A percentile compares a stretch with the other conserved stretches of the same genome.
Evolutionary conservation across 1,139 yeast genomes (phyloP).

Genomic region (Candida tropicalis): DNA sequence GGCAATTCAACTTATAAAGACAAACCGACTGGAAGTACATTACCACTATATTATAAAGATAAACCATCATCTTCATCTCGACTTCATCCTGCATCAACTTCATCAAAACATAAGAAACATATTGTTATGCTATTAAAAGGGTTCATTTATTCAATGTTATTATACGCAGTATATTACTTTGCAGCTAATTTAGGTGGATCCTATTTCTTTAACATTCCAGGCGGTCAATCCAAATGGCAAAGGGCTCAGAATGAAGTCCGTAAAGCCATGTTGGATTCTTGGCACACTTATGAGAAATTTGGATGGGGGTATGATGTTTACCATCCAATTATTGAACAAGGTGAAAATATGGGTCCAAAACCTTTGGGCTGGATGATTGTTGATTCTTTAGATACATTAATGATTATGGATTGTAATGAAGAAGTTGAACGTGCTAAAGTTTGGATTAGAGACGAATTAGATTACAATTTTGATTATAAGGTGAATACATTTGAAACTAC

Average conservation of each 20-base stretch:
- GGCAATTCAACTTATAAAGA: constrained; percentile 18
- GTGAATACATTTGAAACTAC: constrained; percentile 93
- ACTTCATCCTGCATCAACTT: constrained; percentile 11
- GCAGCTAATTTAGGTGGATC: constrained; percentile 7
- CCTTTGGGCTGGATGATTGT: constrained; percentile 97
- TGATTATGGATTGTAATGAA: constrained; percentile 74
- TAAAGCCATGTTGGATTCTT: constrained; percentile 69
- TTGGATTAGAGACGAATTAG: constrained; percentile 67
- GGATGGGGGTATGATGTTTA: constrained; percentile 72
- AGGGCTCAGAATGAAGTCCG: constrained; percentile 57
- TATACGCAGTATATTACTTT: constrained; percentile 39
- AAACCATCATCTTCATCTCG: constrained; percentile 22
- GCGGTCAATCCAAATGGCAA: constrained; percentile 31
- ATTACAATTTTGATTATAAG: constrained; percentile 59
- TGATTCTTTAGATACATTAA: constrained; percentile 83
- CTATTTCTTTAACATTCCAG: constrained; percentile 1
- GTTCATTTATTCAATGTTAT: constrained; percentile 36
- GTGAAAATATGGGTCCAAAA: constrained; percentile 76
- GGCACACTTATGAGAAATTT: constrained; percentile 74
- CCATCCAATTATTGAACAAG: constrained; percentile 56
- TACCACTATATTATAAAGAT: constrained; percentile 36
- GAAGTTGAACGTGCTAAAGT: constrained; percentile 65
- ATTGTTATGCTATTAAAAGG: constrained; percentile 46
- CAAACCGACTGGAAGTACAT: constrained; percentile 17
- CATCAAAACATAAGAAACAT: constrained; percentile 16